phyloP scores from a whole-genome alignment of 305 asterid genomes.

The Withania somnifera region DNA sequence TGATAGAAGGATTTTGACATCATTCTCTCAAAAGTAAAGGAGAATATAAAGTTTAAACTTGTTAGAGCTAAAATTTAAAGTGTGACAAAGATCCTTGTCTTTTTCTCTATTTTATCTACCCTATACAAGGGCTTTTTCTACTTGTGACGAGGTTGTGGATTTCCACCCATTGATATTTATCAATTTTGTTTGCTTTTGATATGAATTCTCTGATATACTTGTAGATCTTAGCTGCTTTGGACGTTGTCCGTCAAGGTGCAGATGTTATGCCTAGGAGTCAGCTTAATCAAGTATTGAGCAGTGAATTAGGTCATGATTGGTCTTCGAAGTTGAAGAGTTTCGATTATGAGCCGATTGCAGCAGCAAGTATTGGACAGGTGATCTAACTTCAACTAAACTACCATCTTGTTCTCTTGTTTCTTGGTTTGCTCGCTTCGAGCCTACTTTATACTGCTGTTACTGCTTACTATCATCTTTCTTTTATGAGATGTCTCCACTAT shows the following conservation, averaged over 20 bases:
- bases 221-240: slow-evolving; percentile 91
- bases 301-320: slow-evolving; percentile 81
- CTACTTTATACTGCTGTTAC: not conserved
- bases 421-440: not conserved
- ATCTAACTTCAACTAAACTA: slow-evolving; percentile 3
- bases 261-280: slow-evolving; percentile 93
- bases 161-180: not conserved
- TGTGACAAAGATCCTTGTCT: not conserved
- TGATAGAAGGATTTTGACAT: not conserved
- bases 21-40: not conserved
- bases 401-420: slow-evolving; percentile 1
- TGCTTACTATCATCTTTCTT: not conserved
- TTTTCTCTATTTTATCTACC: not conserved
- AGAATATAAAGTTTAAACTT: not conserved
- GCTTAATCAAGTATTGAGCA: slow-evolving; percentile 76
- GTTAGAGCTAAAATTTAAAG: not conserved
- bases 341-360: slow-evolving; percentile 86
- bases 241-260: slow-evolving; percentile 95
- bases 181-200: not conserved
- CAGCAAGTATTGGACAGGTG: slow-evolving; percentile 99
- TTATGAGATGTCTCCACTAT: not conserved
- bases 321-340: slow-evolving; percentile 59
- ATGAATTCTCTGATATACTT: slow-evolving; percentile 10
- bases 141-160: not conserved
- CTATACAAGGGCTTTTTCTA: not conserved